Conservation (phyloP, 257 asterid species). For the Gardenia jasminoides region DNA sequence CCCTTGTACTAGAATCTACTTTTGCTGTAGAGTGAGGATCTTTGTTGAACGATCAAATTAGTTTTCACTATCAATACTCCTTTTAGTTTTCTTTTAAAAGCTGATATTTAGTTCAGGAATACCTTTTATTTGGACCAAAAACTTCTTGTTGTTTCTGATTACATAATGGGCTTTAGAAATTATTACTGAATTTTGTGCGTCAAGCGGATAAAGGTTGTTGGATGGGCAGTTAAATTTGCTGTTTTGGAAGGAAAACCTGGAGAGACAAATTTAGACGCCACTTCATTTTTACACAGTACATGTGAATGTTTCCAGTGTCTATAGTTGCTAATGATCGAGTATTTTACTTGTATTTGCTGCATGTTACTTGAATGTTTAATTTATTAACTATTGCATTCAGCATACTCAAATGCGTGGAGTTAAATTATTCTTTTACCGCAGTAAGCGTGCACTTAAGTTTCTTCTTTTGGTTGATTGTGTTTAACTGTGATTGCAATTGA, state of each 20-base stretch:
- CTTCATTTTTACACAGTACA: not conserved
- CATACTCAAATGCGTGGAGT: not conserved
- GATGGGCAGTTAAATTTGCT: not conserved
- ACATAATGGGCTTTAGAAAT: not conserved
- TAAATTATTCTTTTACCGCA: not conserved
- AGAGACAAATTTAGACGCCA: not conserved
- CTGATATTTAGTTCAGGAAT: not conserved
- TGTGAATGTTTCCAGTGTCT: not conserved
- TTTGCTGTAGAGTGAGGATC: not conserved
- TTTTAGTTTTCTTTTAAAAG: not conserved
- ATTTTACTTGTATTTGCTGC: not conserved
- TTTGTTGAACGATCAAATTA: not conserved
- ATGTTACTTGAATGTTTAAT: not conserved
- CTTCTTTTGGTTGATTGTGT: not conserved
- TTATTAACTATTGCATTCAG: not conserved
- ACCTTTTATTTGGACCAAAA: not conserved
- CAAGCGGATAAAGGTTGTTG: not conserved
- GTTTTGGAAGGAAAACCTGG: not conserved
- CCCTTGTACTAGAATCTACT: not conserved
- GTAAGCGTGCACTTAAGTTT: not conserved
- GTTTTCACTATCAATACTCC: not conserved
- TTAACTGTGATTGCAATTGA: constrained; percentile 11
- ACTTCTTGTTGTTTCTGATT: not conserved
- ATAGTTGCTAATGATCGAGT: not conserved
- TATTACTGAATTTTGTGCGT: not conserved